These are phyloP conservation scores for Coemansia sp. DNA, from an alignment of 192 early-diverging fungal species.

Conservation along the genomic window DNA sequence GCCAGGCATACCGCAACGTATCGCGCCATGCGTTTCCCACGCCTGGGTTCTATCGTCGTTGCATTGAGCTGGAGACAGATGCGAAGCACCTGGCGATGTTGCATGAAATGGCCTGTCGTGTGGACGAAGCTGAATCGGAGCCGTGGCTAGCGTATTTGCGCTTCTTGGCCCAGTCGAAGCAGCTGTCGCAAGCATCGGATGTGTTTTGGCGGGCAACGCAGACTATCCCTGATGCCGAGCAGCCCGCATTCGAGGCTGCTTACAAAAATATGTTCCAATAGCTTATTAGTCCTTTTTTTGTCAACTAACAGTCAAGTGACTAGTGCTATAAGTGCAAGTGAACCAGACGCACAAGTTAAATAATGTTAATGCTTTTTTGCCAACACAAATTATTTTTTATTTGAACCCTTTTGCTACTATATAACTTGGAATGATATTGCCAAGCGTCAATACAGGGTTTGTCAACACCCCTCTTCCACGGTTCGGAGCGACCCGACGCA, in stretches of 20 bases:
- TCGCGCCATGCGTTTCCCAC: constrained; percentile 61
- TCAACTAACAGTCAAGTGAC: not conserved
- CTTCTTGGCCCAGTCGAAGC: constrained; percentile 13
- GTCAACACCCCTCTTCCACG: not conserved
- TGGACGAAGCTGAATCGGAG: constrained; percentile 14
- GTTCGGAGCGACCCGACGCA: not conserved
- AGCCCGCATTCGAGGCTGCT: constrained; percentile 4
- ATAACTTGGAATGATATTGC: not conserved
- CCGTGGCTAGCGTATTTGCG: constrained; percentile 40
- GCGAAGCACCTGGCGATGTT: constrained; percentile 10
- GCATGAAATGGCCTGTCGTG: constrained; percentile 39
- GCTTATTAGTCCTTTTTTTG: not conserved
- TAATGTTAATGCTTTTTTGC: too few species aligned
- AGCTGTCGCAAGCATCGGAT: constrained; percentile 17
- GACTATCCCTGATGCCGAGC: constrained; percentile 10
- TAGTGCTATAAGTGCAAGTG: not conserved
- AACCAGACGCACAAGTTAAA: not conserved
- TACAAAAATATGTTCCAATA: constrained; percentile 2
- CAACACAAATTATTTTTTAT: too few species aligned
- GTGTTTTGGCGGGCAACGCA: constrained; percentile 45
- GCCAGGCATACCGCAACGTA: constrained; percentile 55
- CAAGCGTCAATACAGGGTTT: not conserved
- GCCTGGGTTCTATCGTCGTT: constrained; percentile 59
- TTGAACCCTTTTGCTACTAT: too few species aligned
- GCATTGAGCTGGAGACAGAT: constrained; percentile 61